Evolutionary conservation across 768 basidiomycete species (phyloP), one percentile per base, ranked within the genome.

Genomic region (Peribolospora baueri): DNA sequence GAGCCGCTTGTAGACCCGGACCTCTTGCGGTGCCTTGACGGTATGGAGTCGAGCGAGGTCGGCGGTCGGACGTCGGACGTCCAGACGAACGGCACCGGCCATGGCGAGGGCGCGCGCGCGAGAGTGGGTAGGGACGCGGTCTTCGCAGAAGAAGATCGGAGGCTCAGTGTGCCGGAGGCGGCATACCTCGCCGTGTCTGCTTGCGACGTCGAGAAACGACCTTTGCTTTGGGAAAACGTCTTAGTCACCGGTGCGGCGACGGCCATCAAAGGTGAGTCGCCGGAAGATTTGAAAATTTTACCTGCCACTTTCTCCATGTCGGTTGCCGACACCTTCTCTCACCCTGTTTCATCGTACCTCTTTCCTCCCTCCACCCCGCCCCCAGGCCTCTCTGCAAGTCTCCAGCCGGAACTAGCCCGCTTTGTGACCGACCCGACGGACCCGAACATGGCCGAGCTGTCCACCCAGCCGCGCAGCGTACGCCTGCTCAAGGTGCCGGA

Each of bases 221-320:
- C 75, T 57, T 76, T 78, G 56, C 75, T 86, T 51, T 84, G 80
- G 79, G 75, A 78, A 56, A 83, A 81, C 2, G 67, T 87, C 4
- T 74, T 87, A 56, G 78, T 88, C 52, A 84, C 84, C 3, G 87
- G 86, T 0, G 78, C 82, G 57, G 65, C 85, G 36, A 77, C 80
- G 10, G 73, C 70, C 54, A 78, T 85, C 55, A 81, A 77, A 71
- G 82, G 85, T 81, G 56, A 14, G 66, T 64, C 54, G 47, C 55
- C 8, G 49, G 50, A 39, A 52, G 36, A 11, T 10, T 56, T 41
- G 7, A 10, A 8, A 25, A 50, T 11, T 50, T 8, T 10, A 10
- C 41, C 11, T 42, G 25, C 51, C 51, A 40, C 6, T 7, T 42
- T 52, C 10, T 9, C 48, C 2, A 50, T 7, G 7, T 25, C 25